Evolutionary conservation across 1,284 basidiomycete species (phyloP), one percentile per base, ranked within the genome.

Genomic region (Trichosporon faecale): DNA sequence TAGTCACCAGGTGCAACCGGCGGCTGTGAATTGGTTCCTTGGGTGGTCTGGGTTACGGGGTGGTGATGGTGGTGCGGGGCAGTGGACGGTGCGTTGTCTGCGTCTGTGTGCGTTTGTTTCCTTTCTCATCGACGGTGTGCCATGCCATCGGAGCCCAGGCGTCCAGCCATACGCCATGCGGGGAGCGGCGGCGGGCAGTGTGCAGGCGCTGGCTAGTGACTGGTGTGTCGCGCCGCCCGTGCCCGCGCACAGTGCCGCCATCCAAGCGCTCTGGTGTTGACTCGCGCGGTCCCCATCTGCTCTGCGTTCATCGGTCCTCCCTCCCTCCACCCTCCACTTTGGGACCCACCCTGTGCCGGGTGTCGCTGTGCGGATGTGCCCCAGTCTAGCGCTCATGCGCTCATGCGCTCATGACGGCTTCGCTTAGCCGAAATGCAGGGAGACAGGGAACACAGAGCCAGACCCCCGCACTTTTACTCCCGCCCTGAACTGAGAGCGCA

Each of bases 21-120:
- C 55, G 55, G 55, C 55, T 60, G 55, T 60, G 55, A 60, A 60
- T 60, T 60, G 55, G n/a, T 60, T 60, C 55, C 55, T 60, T 31
- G 52, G 11, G 18, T 12, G 35, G 35, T 37, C 35, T 14, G n/a
- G n/a, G n/a, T n/a, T n/a, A n/a, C n/a, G n/a, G n/a, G n/a, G n/a
- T n/a, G n/a, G 52, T 12, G 52, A 8, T 55, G 21, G 25, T 55
- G 21, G n/a, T 52, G n/a, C 21, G 49, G 16, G 25, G 49, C n/a
- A 11, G 21, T 52, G 49, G 49, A 25, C 49, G 23, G 49, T 25
- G 49, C 49, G 9, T 52, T 6, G 44, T 46, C 49, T 52, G 44
- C 18, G 44, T 46, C 49, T 52, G 40, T 44, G 7, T 44, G 5
- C 9, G 49, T 52, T 11, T 52, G 49, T 52, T 25, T 9, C 23